Conservation (phyloP, 345 rosid species). For the Sisymbrium irio region DNA sequence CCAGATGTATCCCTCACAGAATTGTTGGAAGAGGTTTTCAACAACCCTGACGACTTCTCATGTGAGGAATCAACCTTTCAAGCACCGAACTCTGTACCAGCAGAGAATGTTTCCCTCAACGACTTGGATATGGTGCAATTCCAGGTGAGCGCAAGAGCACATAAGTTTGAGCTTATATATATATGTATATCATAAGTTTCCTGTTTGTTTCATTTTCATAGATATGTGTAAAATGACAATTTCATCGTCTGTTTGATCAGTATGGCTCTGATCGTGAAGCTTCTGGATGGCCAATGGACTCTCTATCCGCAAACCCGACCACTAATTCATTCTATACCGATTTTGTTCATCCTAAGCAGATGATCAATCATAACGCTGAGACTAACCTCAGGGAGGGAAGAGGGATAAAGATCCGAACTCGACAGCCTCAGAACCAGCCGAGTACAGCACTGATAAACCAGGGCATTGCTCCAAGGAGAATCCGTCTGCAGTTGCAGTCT, state of each 20-base stretch:
- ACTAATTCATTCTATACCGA: conserved; percentile 30
- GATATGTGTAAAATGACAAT: not conserved
- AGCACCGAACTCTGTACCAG: no score
- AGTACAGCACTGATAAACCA: conserved; percentile 33
- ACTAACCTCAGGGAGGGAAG: conserved; percentile 34
- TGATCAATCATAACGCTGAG: conserved; percentile 23
- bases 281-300: conserved; percentile 22
- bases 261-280: conserved; percentile 22
- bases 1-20: no score
- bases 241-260: conserved; percentile 18
- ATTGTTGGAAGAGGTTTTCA: no score
- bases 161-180: no score
- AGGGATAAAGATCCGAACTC: conserved; percentile 59
- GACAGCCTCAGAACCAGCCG: conserved; percentile 43
- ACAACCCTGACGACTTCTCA: no score
- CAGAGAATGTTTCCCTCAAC: no score
- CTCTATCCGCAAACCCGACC: conserved; percentile 30
- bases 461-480: conserved; percentile 72
- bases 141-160: conserved; percentile 38
- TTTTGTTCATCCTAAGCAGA: conserved; percentile 30
- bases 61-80: no score
- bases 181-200: no score
- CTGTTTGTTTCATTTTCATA: no score
- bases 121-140: not conserved
- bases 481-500: conserved; percentile 40